Evolutionary conservation across 345 rosid genomes (phyloP).

Genomic region (Eucalyptus polyanthemos): DNA sequence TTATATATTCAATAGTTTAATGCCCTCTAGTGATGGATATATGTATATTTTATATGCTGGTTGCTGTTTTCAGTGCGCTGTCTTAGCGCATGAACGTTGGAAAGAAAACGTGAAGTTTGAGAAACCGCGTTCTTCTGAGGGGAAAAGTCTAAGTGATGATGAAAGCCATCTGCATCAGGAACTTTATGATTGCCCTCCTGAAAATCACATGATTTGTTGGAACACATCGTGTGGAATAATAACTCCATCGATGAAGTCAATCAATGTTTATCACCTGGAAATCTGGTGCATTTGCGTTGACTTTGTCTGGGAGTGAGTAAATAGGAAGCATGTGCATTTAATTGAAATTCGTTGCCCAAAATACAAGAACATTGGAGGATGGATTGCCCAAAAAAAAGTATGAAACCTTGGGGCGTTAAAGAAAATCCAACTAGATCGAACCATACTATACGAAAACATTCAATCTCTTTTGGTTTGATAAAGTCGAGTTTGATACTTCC

Average conservation of each 20-base stretch:
- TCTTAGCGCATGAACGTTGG: constrained; percentile 9
- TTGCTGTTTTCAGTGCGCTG: neutral
- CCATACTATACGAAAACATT: neutral
- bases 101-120: neutral
- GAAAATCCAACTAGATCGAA: neutral
- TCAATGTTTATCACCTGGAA: neutral
- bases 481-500: neutral
- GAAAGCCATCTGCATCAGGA: neutral
- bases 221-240: neutral
- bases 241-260: neutral
- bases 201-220: neutral
- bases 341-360: neutral
- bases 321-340: neutral
- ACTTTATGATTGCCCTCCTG: neutral
- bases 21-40: neutral
- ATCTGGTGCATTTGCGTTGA: neutral
- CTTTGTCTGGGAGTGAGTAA: neutral
- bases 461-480: neutral
- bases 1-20: neutral
- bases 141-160: neutral
- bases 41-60: neutral
- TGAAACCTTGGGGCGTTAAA: neutral
- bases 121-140: neutral
- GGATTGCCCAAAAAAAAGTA: neutral
- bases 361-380: neutral